Conservation (phyloP, 208 protist species). For the Crithidia thermophila region DNA sequence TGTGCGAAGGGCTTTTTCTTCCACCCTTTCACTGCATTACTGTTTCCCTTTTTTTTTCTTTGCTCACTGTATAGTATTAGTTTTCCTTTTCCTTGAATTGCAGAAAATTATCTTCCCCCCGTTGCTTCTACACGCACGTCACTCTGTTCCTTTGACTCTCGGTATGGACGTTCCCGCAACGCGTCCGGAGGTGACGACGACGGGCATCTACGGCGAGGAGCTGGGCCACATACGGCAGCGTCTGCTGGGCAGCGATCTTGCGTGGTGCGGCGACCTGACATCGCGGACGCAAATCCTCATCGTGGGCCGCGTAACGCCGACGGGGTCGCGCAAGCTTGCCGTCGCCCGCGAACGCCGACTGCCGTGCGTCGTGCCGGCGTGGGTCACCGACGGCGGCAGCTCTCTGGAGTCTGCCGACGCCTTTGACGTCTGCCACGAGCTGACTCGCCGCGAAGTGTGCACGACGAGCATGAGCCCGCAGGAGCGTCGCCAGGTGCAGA, state of each 20-base stretch:
- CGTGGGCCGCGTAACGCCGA: slow-evolving; percentile 30
- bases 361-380: slow-evolving; percentile 59
- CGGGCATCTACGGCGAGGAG: slow-evolving; percentile 54
- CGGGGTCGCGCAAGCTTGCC: slow-evolving; percentile 40
- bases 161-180: slow-evolving; percentile 36
- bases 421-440: slow-evolving; percentile 40
- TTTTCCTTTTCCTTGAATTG: background rate
- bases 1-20: too few relatives aligned
- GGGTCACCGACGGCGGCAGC: slow-evolving; percentile 52
- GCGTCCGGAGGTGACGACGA: slow-evolving; percentile 61
- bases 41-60: slow-evolving; percentile 17
- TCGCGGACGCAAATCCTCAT: slow-evolving; percentile 51
- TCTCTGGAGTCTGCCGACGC: slow-evolving; percentile 22
- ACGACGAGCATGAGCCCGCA: slow-evolving; percentile 36
- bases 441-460: slow-evolving; percentile 51
- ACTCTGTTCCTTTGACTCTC: too few relatives aligned
- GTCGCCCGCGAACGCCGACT: slow-evolving; percentile 48
- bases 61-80: too few relatives aligned
- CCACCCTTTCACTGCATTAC: background rate
- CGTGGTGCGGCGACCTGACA: slow-evolving; percentile 47
- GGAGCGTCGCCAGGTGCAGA: slow-evolving; percentile 35
- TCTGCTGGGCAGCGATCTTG: slow-evolving; percentile 29
- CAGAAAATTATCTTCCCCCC: slow-evolving; percentile 1
- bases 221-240: slow-evolving; percentile 38
- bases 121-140: too few relatives aligned